phyloP scores from a whole-genome alignment of 352 stramenopile genomes.

The Globisporangium sylvaticum region DNA sequence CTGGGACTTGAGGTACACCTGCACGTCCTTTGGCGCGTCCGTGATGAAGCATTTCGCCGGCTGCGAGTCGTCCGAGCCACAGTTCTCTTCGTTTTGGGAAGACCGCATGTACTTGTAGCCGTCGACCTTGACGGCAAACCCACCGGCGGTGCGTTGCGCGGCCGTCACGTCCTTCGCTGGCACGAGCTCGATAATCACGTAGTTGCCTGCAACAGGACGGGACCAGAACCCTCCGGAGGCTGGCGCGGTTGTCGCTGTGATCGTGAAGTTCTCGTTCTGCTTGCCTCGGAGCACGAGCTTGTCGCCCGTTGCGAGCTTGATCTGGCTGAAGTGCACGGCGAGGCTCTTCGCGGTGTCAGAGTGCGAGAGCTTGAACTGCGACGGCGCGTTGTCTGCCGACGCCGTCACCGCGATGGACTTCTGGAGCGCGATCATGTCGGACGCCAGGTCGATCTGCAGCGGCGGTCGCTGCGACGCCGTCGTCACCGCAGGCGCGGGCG shows the following conservation, averaged over 20 bases:
- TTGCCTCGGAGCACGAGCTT: constrained; percentile 18
- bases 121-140: constrained; percentile 16
- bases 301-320: constrained; percentile 14
- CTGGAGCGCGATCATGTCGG: constrained; percentile 12
- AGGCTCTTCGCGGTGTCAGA: constrained; percentile 15
- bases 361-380: constrained; percentile 10
- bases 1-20: constrained; percentile 22
- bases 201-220: constrained; percentile 12
- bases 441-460: constrained; percentile 13
- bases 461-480: neutral
- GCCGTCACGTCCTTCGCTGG: constrained; percentile 1
- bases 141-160: neutral
- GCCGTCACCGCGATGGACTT: constrained; percentile 11
- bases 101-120: constrained; percentile 14
- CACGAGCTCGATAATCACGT: constrained; percentile 15
- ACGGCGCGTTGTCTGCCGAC: neutral
- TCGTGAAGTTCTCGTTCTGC: constrained; percentile 18
- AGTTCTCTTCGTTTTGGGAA: constrained; percentile 14
- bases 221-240: constrained; percentile 16
- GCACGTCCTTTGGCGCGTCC: constrained; percentile 4
- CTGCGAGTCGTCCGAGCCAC: constrained; percentile 20
- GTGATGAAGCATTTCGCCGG: constrained; percentile 25
- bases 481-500: neutral
- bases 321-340: constrained; percentile 16
- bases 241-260: neutral